A percentile compares a stretch with the other conserved stretches of the same genome.
Evolutionary conservation across 225 moss, liverwort and hornwort genomes (phyloP).

Genomic region (Climacium dendroides): DNA sequence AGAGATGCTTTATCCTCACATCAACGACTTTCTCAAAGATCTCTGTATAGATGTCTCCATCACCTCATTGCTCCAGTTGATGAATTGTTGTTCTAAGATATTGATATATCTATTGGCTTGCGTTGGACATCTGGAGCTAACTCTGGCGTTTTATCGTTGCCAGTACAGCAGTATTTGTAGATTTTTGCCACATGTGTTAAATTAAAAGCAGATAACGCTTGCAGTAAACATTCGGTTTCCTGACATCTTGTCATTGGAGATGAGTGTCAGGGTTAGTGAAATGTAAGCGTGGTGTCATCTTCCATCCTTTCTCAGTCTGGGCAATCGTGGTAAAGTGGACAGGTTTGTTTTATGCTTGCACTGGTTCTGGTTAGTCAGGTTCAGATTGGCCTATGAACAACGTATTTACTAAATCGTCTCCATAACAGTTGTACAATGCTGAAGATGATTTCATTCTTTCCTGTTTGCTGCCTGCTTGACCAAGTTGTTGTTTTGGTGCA

Average conservation of each 20-base stretch:
- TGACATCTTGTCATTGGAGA: constrained; percentile 47
- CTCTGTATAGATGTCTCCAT: constrained; percentile 67
- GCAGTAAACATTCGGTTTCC: constrained; percentile 12
- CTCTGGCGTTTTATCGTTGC: constrained; percentile 23
- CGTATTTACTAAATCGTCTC: constrained; percentile 3
- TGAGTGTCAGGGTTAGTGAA: constrained; percentile 49
- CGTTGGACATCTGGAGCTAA: constrained; percentile 27
- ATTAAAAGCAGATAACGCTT: constrained; percentile 18
- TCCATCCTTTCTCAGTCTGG: constrained; percentile 33
- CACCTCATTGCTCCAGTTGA: constrained; percentile 57
- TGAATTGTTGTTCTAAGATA: constrained; percentile 35
- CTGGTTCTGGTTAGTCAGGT: constrained; percentile 28
- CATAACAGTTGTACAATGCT: neutral
- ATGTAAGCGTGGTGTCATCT: constrained; percentile 41
- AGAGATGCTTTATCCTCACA: constrained; percentile 69
- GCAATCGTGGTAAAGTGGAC: constrained; percentile 37
- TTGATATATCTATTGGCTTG: constrained; percentile 21
- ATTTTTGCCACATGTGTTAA: constrained; percentile 7
- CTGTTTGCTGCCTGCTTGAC: neutral
- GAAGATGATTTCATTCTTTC: neutral
- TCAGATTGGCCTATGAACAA: constrained; percentile 12
- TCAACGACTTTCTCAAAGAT: constrained; percentile 65
- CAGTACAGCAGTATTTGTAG: constrained; percentile 12
- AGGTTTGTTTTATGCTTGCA: constrained; percentile 36
- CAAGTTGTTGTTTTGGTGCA: constrained; percentile 33